Base-by-base conservation (phyloP, 2,329 filamentous ascomycete species). In the Phyllosticta citribraziliensis region DNA sequence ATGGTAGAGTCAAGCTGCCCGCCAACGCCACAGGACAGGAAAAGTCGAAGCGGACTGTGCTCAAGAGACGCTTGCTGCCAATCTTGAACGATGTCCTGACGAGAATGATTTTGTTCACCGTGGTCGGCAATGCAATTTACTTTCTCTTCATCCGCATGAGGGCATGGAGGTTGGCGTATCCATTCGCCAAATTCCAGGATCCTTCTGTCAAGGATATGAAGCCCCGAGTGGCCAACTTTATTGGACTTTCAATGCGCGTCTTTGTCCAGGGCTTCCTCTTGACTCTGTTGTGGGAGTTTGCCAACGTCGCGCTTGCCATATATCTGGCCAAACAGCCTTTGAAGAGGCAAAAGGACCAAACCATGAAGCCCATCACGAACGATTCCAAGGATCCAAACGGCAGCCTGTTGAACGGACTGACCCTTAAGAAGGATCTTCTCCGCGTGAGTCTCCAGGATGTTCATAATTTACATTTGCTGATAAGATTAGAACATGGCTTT, bases 311-410 rank as follows among this genome's bases (percentile, higher is more conserved):
- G 25, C 96, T 97, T 71, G 87, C 88, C 5, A 75, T 86, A n/a
- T 91, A 91, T 72, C 84, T 96, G 69, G 84, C 86, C 25, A 87
- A 88, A 71, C 85, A 88, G 67, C 93, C 93, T 0, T 72, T 96
- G 59, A 96, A 96, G 77, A 89, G 89, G 66, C 87, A 83, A n/a
- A 53, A 53, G 50, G 58, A 60, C 11, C 58, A 52, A 24, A 60
- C 55, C 25, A 40, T 33, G 5, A 83, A 87, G 68, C 91, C 92
- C 3, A 82, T 97, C 61, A 96, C 91, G 0, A 82, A 83, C 19
- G 89, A 93, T 66, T 89, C 91, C 17, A 94, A 89, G 70, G 92
- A 97, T 72, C 90, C 93, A 0, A 97, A 96, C 69, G 91, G 91
- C 40, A 96, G 89, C 70, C 79, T 97, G 27, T 73, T 97, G 56